Percentiles rank a stretch among this genome's conserved stretches.
These are phyloP conservation scores for Lichina pygmaea DNA, from an alignment of 495 filamentous ascomycete species.

Conservation along the genomic window DNA sequence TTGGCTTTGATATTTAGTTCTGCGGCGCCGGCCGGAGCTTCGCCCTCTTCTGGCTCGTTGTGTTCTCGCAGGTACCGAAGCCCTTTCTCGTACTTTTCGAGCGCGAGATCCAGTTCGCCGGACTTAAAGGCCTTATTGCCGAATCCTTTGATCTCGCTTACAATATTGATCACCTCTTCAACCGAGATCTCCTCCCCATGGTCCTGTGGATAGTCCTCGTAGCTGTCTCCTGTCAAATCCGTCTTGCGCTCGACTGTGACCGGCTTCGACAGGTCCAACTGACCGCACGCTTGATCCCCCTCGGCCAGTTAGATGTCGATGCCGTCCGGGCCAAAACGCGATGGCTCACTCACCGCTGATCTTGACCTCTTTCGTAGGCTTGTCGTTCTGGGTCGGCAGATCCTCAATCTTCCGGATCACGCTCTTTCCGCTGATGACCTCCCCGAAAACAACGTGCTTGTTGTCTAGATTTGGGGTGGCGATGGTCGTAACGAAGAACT, in stretches of 20 bases:
- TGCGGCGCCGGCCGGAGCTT: slow-evolving; percentile 34
- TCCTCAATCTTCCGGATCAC: slow-evolving; percentile 80
- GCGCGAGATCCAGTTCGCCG: slow-evolving; percentile 35
- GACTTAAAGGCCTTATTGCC: slow-evolving; percentile 82
- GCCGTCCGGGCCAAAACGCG: not conserved
- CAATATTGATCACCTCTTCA: slow-evolving; percentile 45
- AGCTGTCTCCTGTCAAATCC: slow-evolving; percentile 69
- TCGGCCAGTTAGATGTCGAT: not conserved
- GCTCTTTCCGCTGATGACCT: slow-evolving; percentile 80
- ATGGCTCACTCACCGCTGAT: slow-evolving; percentile 24
- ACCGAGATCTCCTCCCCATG: slow-evolving; percentile 30
- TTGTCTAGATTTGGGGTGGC: slow-evolving; percentile 78
- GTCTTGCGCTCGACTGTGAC: slow-evolving; percentile 19
- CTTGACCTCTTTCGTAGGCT: slow-evolving; percentile 42
- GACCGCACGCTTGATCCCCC: slow-evolving; percentile 39
- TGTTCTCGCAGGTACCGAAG: slow-evolving; percentile 84
- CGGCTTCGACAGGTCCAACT: slow-evolving; percentile 28
- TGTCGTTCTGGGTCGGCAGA: slow-evolving; percentile 53
- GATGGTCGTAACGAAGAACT: slow-evolving; percentile 96
- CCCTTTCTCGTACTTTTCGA: slow-evolving; percentile 96
- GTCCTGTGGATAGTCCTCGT: slow-evolving; percentile 94
- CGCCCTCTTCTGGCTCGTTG: slow-evolving; percentile 35
- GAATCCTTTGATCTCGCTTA: slow-evolving; percentile 66
- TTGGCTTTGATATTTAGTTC: slow-evolving; percentile 21
- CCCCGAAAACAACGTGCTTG: slow-evolving; percentile 96